Evolutionary conservation across 768 basidiomycete genomes (phyloP).

Genomic region (Rhodotorula toruloides): DNA sequence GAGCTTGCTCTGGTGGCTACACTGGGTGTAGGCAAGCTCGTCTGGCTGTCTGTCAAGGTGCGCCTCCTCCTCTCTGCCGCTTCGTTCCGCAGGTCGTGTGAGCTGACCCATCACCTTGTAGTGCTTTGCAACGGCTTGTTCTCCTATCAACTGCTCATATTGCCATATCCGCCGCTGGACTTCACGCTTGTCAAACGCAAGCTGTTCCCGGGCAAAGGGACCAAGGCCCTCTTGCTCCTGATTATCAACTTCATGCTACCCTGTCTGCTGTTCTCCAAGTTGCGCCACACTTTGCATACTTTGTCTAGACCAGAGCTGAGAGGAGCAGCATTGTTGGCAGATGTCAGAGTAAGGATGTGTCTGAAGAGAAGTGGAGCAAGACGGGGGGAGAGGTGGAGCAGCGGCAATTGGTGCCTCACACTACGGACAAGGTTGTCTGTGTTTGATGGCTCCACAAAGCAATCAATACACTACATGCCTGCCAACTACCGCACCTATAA

Average conservation of each 20-base stretch:
- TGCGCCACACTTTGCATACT: not conserved
- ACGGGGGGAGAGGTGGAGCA: too few relatives aligned
- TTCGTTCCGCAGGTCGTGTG: too few relatives aligned
- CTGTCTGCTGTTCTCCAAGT: conserved; percentile 27
- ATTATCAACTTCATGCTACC: conserved; percentile 25
- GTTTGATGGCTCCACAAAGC: too few relatives aligned
- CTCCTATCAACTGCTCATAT: conserved; percentile 18
- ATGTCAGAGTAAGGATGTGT: not conserved
- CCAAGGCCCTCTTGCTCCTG: not conserved
- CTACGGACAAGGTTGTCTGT: too few relatives aligned
- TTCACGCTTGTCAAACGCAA: conserved; percentile 19
- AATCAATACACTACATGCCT: too few relatives aligned
- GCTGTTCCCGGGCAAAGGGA: conserved; percentile 3
- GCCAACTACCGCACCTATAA: too few relatives aligned
- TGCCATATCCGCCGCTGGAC: conserved; percentile 14
- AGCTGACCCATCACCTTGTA: not conserved
- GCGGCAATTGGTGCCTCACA: too few relatives aligned
- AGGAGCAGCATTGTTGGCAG: not conserved
- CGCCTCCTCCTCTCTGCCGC: not conserved
- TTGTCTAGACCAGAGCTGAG: not conserved
- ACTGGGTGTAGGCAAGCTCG: not conserved
- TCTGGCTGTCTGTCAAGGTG: conserved; percentile 19
- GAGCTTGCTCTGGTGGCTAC: not conserved
- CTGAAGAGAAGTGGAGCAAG: too few relatives aligned
- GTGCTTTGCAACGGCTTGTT: too few relatives aligned